These are phyloP conservation scores for Penicillium occitanis DNA, from an alignment of 2,329 filamentous ascomycete species.

Conservation along the genomic window DNA sequence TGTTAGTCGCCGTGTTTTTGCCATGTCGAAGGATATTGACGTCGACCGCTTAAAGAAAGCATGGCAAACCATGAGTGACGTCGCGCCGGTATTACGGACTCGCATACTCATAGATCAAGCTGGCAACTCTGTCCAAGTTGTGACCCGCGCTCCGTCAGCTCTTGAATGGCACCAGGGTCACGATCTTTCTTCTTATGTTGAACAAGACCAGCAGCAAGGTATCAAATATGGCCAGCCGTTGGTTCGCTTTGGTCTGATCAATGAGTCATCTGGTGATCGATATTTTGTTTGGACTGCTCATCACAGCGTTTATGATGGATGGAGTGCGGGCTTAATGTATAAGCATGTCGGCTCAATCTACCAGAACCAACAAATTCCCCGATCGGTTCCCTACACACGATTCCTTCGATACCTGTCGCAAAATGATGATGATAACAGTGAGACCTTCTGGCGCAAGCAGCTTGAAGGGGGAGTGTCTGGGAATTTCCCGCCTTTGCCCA, in stretches of 20 bases:
- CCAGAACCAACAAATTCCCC: not conserved
- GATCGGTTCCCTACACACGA: not conserved
- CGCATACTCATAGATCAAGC: constrained; percentile 22
- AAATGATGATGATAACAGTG: not conserved
- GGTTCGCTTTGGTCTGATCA: not conserved
- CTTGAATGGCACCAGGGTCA: not conserved
- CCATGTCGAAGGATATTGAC: constrained; percentile 38
- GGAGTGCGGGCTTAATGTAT: not conserved
- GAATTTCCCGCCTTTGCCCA: not conserved
- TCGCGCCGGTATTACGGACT: constrained; percentile 1
- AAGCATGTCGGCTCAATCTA: not conserved
- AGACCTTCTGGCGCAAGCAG: not conserved
- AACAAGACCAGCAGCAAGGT: not conserved
- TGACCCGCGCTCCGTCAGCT: not conserved
- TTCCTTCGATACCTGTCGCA: not conserved
- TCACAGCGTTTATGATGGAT: not conserved
- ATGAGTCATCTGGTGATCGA: not conserved
- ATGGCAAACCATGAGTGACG: not conserved
- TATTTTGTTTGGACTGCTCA: not conserved
- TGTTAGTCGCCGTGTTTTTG: constrained; percentile 44
- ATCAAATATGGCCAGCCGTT: not conserved
- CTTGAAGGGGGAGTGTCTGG: not conserved
- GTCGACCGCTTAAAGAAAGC: constrained; percentile 37
- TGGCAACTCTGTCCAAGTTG: not conserved
- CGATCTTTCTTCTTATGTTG: not conserved